A percentile compares a stretch with the other conserved stretches of the same genome.
phyloP scores from a whole-genome alignment of 1,284 basidiomycete genomes.

The Boletus sp. region DNA sequence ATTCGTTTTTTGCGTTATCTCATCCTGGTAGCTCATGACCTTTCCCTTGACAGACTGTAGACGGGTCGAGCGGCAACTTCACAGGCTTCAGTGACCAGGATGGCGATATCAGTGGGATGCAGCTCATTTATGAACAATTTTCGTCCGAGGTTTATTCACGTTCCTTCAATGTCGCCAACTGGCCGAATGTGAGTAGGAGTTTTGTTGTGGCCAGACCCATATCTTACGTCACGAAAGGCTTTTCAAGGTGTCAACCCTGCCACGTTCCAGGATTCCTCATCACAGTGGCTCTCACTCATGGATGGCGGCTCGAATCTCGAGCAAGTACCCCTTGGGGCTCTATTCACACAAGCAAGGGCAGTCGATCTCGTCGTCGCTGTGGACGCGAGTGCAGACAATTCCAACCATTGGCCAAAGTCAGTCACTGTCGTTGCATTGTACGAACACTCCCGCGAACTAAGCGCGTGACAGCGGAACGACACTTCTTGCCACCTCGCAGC shows the following conservation, averaged over 20 bases:
- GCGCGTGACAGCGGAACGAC: conserved; percentile 44
- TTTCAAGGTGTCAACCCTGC: conserved; percentile 46
- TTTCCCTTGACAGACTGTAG: conserved; percentile 42
- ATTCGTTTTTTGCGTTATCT: neutral
- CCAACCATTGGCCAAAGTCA: conserved; percentile 64
- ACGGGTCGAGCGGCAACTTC: conserved; percentile 43
- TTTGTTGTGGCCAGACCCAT: neutral
- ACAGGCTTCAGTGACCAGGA: conserved; percentile 26
- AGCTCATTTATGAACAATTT: conserved; percentile 46
- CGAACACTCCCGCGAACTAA: conserved; percentile 1
- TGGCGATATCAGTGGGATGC: conserved; percentile 38
- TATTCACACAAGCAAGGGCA: conserved; percentile 58
- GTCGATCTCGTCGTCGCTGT: conserved; percentile 70
- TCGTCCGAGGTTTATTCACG: conserved; percentile 44
- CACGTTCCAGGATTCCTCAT: conserved; percentile 47
- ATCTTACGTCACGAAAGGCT: conserved; percentile 32
- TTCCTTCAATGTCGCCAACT: conserved; percentile 60
- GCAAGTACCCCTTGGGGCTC: conserved; percentile 61
- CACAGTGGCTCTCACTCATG: conserved; percentile 52
- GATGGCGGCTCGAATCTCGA: conserved; percentile 60
- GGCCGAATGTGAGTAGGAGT: conserved; percentile 48
- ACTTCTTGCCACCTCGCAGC: conserved; percentile 37
- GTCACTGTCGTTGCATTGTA: conserved; percentile 18
- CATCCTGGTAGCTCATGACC: neutral
- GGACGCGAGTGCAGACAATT: conserved; percentile 62